phyloP scores from a whole-genome alignment of 2,329 filamentous ascomycete genomes.

The Didymosphaeria variabile region DNA sequence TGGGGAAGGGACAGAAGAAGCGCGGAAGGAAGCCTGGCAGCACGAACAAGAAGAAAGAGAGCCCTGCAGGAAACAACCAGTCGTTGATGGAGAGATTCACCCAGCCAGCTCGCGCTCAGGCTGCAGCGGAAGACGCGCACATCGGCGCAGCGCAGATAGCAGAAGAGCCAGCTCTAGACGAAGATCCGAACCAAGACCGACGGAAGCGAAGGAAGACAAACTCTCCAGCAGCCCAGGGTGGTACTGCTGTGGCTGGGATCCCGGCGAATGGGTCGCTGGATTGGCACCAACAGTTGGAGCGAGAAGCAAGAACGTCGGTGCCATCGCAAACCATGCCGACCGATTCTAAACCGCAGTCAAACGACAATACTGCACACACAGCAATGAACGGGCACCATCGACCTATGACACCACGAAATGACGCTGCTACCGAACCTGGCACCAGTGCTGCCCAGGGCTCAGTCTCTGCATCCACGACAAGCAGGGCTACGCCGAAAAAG shows the following conservation, averaged over 20 bases:
- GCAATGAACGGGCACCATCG: background rate
- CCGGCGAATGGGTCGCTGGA: constrained; percentile 18
- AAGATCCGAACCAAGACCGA: constrained; percentile 41
- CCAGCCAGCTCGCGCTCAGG: background rate
- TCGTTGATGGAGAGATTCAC: constrained; percentile 41
- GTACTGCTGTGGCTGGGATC: background rate
- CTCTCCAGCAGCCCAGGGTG: constrained; percentile 29
- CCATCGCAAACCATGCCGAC: background rate
- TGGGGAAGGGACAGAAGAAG: constrained; percentile 34
- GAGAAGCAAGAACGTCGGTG: constrained; percentile 27
- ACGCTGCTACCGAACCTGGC: background rate
- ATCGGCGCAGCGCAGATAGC: background rate
- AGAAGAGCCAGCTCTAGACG: constrained; percentile 30
- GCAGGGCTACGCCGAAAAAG: constrained; percentile 38
- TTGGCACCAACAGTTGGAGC: constrained; percentile 42
- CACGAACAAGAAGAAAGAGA: constrained; percentile 25
- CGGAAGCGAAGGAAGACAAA: constrained; percentile 52
- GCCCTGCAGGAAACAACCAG: constrained; percentile 26
- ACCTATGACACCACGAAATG: constrained; percentile 2
- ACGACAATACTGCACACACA: background rate
- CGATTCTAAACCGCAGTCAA: background rate
- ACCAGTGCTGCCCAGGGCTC: background rate
- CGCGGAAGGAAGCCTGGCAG: constrained; percentile 32
- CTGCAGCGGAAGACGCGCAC: background rate
- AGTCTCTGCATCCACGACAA: background rate